Base-by-base conservation (phyloP, 2,329 filamentous ascomycete species). In the Pestalotiopsis sp. region DNA sequence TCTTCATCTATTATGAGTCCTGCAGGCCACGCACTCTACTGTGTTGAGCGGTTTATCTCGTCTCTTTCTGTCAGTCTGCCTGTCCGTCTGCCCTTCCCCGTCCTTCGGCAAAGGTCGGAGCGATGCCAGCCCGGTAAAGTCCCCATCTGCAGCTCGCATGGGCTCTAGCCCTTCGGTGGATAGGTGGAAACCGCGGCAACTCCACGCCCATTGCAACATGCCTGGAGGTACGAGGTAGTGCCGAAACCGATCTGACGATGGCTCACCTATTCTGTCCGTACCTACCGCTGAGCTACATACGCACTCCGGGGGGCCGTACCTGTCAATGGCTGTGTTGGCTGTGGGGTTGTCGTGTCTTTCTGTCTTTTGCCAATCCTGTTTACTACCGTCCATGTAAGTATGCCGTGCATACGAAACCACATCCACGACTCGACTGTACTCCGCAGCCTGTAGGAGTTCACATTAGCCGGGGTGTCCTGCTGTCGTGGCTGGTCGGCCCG, bases 131-230 rank as follows among this genome's bases (percentile, higher is more conserved):
- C 49, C 25, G 57, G 20, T 39, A 55, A 41, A 59, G n/a, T 23
- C 13, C 25, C 36, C 58, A 13, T 25, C 52, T 45, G 41, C 41
- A 31, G 63, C 45, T 55, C 36, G 63, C 64, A 66, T 59, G 57
- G 45, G n/a, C 64, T 66, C 64, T 59, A 61, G 36, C 17, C 64
- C 36, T 36, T 66, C 64, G 55, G 64, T 66, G 52, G 64, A 61
- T 59, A 65, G 45, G 64, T 66, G 64, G 64, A 66, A 52, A 66
- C 64, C 64, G 64, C 64, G 64, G 64, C 64, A 60, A 66, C 52
- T 61, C 64, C 64, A 55, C 36, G 63, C 36, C 13, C 17, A 36
- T 38, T 65, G 64, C 64, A 23, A 65, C 64, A 45, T 52, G 20
- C 45, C 45, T 52, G 17, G 45, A 52, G 45, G 45, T 65, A 65